phyloP scores from a whole-genome alignment of 2,329 filamentous ascomycete genomes.

The Fusarium tanahbumbuense region DNA sequence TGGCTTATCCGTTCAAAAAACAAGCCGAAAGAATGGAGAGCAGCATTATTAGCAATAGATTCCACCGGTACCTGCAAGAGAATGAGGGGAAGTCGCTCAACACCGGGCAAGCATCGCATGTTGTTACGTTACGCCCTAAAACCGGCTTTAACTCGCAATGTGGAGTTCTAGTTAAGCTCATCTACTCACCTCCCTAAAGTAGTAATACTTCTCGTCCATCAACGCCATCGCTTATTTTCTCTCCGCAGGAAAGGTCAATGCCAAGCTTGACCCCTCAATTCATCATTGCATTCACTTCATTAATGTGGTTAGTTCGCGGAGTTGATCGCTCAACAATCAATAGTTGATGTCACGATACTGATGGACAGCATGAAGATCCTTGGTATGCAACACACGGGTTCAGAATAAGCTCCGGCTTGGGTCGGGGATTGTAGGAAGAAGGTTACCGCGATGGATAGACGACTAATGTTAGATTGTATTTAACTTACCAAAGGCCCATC shows the following conservation, averaged over 20 bases:
- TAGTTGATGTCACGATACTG: neutral
- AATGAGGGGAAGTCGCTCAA: neutral
- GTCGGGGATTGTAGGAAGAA: neutral
- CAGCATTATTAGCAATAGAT: neutral
- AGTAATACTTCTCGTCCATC: neutral
- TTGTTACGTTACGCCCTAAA: neutral
- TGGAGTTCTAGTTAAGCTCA: constrained; percentile 19
- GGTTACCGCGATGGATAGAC: too few relatives aligned
- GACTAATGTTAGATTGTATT: accelerated
- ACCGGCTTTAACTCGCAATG: neutral
- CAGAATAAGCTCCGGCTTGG: constrained; percentile 1
- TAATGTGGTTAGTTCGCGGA: neutral
- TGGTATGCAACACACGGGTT: neutral
- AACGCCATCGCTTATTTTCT: neutral
- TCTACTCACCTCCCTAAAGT: constrained; percentile 16
- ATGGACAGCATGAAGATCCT: neutral
- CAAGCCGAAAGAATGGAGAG: neutral
- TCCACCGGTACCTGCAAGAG: neutral
- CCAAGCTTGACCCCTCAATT: constrained; percentile 26
- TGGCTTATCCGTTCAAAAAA: too few relatives aligned
- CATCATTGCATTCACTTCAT: accelerated
- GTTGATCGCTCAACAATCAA: neutral
- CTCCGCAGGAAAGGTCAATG: neutral
- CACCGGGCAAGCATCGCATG: neutral
- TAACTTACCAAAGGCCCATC: neutral